Evolutionary conservation across 345 rosid genomes (phyloP).

Genomic region (Trapa bicornis): DNA sequence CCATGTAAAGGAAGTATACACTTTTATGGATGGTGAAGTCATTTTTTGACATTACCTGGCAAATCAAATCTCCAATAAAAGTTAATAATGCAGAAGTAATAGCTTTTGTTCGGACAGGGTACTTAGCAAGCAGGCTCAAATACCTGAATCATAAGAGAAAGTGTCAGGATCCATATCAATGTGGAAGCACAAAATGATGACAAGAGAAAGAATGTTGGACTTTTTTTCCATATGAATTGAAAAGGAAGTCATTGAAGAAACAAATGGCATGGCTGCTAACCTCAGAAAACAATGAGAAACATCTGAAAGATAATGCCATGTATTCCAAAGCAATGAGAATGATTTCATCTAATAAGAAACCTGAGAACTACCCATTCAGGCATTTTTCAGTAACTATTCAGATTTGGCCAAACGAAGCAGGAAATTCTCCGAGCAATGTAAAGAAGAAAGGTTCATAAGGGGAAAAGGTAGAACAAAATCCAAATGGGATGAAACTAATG

Average conservation of each 20-base stretch:
- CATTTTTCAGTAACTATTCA: background rate
- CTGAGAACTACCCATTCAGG: background rate
- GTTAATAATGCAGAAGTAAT: constrained; percentile 83
- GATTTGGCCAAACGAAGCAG: background rate
- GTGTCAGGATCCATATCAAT: background rate
- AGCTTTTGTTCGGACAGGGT: constrained; percentile 73
- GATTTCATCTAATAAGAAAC: too few relatives aligned
- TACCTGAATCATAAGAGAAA: constrained; percentile 38
- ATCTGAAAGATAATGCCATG: too few relatives aligned
- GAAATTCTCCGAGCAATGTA: background rate
- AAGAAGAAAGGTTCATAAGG: background rate
- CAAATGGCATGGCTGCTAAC: too few relatives aligned
- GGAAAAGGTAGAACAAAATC: background rate
- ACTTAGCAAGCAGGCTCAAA: constrained; percentile 49
- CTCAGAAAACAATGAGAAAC: too few relatives aligned
- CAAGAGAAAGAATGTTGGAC: too few relatives aligned
- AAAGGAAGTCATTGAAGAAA: background rate
- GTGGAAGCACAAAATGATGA: too few relatives aligned
- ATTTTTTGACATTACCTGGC: constrained; percentile 50
- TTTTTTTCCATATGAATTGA: background rate
- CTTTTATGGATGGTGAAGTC: background rate
- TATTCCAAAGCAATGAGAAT: too few relatives aligned
- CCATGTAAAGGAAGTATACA: background rate
- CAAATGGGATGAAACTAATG: background rate
- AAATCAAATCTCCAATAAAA: constrained; percentile 70